These are phyloP conservation scores for Yarrowia deformans DNA, from an alignment of 805 yeast genomes.

Conservation along the genomic window DNA sequence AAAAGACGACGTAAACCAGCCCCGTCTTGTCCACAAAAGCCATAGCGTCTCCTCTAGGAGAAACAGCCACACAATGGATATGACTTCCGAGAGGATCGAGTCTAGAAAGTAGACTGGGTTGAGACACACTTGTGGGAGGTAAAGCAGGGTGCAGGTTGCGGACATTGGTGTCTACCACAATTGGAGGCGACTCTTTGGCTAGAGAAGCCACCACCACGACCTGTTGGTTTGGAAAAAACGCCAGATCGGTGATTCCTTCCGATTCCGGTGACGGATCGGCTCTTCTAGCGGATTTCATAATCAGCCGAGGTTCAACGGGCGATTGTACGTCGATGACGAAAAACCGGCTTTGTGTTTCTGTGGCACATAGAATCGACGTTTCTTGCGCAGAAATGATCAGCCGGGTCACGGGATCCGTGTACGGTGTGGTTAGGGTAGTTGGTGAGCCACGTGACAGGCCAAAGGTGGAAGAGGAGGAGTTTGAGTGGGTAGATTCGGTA, in stretches of 20 bases:
- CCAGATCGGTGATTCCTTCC: slow-evolving; percentile 87
- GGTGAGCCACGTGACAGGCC: slow-evolving; percentile 53
- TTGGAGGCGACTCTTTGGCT: slow-evolving; percentile 71
- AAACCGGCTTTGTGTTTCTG: slow-evolving; percentile 78
- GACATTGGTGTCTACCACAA: slow-evolving; percentile 69
- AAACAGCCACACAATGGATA: slow-evolving; percentile 74
- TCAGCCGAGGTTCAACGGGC: slow-evolving; percentile 67
- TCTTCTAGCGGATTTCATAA: slow-evolving; percentile 71
- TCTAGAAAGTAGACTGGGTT: slow-evolving; percentile 66
- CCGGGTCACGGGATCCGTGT: slow-evolving; percentile 81
- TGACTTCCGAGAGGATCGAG: slow-evolving; percentile 82
- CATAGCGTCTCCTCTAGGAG: slow-evolving; percentile 86
- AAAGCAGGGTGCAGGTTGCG: slow-evolving; percentile 41
- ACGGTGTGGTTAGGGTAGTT: slow-evolving; percentile 79
- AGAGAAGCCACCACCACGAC: slow-evolving; percentile 57
- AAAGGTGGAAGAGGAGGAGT: slow-evolving; percentile 43
- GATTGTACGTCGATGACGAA: slow-evolving; percentile 73
- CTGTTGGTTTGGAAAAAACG: slow-evolving; percentile 72
- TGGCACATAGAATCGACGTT: slow-evolving; percentile 73
- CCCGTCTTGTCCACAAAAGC: slow-evolving; percentile 85
- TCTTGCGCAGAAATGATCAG: slow-evolving; percentile 77
- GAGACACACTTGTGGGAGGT: slow-evolving; percentile 53
- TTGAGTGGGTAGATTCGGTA: slow-evolving; percentile 5
- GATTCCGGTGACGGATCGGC: slow-evolving; percentile 62
- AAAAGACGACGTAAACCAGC: slow-evolving; percentile 63